Percentiles rank a stretch among this genome's conserved stretches.
Evolutionary conservation across 257 asterid species (phyloP).

Genomic region (Vinca minor): DNA sequence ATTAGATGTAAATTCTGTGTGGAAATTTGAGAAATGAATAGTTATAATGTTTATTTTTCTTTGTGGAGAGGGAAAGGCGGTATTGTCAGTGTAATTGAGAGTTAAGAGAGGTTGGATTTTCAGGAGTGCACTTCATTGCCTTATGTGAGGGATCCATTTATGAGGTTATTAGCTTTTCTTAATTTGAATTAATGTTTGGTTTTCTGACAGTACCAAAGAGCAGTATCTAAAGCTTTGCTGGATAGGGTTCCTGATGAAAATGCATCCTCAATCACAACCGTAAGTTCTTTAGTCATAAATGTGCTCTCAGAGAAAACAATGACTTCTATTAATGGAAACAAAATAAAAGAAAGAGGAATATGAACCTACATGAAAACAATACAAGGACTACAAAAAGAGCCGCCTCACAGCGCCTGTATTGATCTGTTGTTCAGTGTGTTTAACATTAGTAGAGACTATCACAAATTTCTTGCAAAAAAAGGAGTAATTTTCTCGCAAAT

Average conservation of each 20-base stretch:
- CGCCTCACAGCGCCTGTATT: not conserved
- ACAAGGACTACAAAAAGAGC: too few species aligned
- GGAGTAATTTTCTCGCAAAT: not conserved
- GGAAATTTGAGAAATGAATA: not conserved
- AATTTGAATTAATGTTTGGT: conserved; percentile 8
- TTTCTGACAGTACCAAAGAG: conserved; percentile 95
- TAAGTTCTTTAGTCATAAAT: conserved; percentile 27
- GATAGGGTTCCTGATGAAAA: conserved; percentile 85
- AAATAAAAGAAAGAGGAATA: not conserved
- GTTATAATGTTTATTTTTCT: too few species aligned
- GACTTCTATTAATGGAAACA: not conserved
- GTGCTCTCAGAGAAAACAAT: not conserved
- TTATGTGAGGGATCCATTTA: too few species aligned
- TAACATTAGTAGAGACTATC: too few species aligned
- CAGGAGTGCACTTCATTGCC: not conserved
- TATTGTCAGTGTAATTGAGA: too few species aligned
- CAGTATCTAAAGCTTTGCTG: conserved; percentile 84
- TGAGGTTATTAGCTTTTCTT: not conserved
- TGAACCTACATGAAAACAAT: not conserved
- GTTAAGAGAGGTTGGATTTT: not conserved
- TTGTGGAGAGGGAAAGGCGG: too few species aligned
- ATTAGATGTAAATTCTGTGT: not conserved
- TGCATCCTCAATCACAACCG: conserved; percentile 64
- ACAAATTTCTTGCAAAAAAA: too few species aligned
- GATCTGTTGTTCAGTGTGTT: too few species aligned